Base-by-base conservation (phyloP, 2,329 filamentous ascomycete species). In the Akanthomyces lecanii region DNA sequence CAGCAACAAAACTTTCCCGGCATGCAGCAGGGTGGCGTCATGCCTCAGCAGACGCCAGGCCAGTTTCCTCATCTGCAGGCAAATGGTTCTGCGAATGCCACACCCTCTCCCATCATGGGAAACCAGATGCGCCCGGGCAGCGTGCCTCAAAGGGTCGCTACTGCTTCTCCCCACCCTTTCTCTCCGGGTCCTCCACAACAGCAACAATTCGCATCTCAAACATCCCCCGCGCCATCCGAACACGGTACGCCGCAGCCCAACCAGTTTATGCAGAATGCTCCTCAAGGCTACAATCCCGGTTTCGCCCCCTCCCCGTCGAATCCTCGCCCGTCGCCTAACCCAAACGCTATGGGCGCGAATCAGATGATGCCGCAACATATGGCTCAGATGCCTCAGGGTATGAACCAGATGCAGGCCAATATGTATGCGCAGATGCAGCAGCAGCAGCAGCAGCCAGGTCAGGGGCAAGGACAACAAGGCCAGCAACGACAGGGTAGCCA, bases 161-260 rank as follows among this genome's bases (percentile, higher is more conserved):
- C 94, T 52, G 89, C 92, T 50, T 98, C 95, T 38, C 94, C 95
- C 4, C 94, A 95, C 75, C 91, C 92, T 1, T 97, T 96, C 74
- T 93, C 90, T 1, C 90, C 90, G 18, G 87, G 88, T 63, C 45
- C 61, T 25, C 61, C 52, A 23, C 83, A 85, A 38, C 88, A 89
- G 68, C 89, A 90, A 71, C 89, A 90, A 71, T 90, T 91, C 69
- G 84, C 81, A 44, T 77, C 84, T 18, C 90, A 93, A 71, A 83
- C 88, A 64, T 95, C 91, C 3, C 90, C 91, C 12, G 85, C 89
- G 18, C 86, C 89, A 5, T 89, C 90, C 28, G 90, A 95, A 66
- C 89, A 91, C 69, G 83, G 86, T 63, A 92, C 90, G 10, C 89
- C 90, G 0, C 90, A 93, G 71, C 89, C 87, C 48, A 87, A 83